Conservation (phyloP, 805 yeast genomes). For the Candida sphagnicola region DNA sequence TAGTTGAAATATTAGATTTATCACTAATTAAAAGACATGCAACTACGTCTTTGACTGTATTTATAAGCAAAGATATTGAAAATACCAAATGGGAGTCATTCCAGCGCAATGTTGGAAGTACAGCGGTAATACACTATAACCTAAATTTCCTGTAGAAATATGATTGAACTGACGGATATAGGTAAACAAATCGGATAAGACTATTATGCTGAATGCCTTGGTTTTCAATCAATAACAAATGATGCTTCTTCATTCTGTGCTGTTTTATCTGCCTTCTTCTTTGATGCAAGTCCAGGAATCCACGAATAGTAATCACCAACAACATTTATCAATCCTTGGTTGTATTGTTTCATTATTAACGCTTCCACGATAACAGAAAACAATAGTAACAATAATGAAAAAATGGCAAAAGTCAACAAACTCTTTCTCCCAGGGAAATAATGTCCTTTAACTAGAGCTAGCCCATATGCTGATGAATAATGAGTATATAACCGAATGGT, state of each 20-base stretch:
- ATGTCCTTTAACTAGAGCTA: constrained; percentile 24
- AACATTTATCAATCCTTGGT: constrained; percentile 17
- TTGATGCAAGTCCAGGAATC: constrained; percentile 9
- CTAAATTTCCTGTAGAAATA: too few species aligned
- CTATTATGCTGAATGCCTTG: not conserved
- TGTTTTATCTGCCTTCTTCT: not conserved
- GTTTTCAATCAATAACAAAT: constrained; percentile 1
- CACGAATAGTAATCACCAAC: constrained; percentile 10
- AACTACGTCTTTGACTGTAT: too few species aligned
- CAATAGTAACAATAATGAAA: constrained; percentile 36
- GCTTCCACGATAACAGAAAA: constrained; percentile 24
- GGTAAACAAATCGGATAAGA: too few species aligned
- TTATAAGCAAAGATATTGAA: too few species aligned
- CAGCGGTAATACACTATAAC: too few species aligned
- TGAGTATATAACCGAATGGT: constrained; percentile 42
- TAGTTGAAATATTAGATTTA: too few species aligned
- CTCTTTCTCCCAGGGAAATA: constrained; percentile 45
- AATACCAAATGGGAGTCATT: too few species aligned
- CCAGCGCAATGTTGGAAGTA: too few species aligned
- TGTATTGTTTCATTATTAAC: constrained; percentile 12
- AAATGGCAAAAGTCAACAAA: constrained; percentile 40
- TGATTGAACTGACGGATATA: too few species aligned
- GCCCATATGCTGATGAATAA: constrained; percentile 30
- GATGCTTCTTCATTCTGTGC: not conserved
- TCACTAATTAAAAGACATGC: too few species aligned